A percentile compares a stretch with the other conserved stretches of the same genome.
These are phyloP conservation scores for Debaryomycetaceae sp. DNA, from an alignment of 1,139 yeast species.

Conservation along the genomic window DNA sequence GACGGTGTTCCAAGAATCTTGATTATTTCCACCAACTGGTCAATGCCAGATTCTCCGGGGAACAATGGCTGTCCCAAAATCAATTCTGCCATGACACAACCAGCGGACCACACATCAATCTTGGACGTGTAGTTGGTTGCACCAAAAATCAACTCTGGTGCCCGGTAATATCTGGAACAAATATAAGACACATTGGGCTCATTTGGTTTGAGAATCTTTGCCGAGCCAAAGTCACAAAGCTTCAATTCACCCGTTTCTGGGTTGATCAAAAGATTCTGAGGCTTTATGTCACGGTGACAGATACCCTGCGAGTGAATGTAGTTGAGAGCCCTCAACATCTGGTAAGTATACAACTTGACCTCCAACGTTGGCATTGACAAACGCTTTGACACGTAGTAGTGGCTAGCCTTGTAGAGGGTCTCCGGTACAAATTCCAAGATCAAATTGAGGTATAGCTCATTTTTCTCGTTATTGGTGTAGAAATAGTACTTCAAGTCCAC, in stretches of 20 bases:
- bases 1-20: slow-evolving; percentile 95
- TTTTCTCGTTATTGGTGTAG: slow-evolving; percentile 75
- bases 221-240: slow-evolving; percentile 98
- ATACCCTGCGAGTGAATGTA: slow-evolving; percentile 89
- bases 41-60: slow-evolving; percentile 98
- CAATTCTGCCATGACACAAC: slow-evolving; percentile 97
- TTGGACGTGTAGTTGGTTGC: slow-evolving; percentile 94
- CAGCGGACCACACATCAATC: slow-evolving; percentile 97
- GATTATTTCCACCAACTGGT: slow-evolving; percentile 94
- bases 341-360: slow-evolving; percentile 86
- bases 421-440: slow-evolving; percentile 93
- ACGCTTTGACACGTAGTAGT: slow-evolving; percentile 72
- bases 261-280: slow-evolving; percentile 87
- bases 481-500: slow-evolving; percentile 87
- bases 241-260: slow-evolving; percentile 81
- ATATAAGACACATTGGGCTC: slow-evolving; percentile 96
- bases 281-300: slow-evolving; percentile 96
- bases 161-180: slow-evolving; percentile 94
- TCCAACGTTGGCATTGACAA: slow-evolving; percentile 87
- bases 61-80: slow-evolving; percentile 93
- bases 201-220: slow-evolving; percentile 80
- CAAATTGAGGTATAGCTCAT: slow-evolving; percentile 80
- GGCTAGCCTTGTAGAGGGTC: slow-evolving; percentile 86
- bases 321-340: slow-evolving; percentile 84
- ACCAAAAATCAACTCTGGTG: slow-evolving; percentile 89